Conservation (phyloP, 2,329 filamentous ascomycete species). For the Hypomyces perniciosus region DNA sequence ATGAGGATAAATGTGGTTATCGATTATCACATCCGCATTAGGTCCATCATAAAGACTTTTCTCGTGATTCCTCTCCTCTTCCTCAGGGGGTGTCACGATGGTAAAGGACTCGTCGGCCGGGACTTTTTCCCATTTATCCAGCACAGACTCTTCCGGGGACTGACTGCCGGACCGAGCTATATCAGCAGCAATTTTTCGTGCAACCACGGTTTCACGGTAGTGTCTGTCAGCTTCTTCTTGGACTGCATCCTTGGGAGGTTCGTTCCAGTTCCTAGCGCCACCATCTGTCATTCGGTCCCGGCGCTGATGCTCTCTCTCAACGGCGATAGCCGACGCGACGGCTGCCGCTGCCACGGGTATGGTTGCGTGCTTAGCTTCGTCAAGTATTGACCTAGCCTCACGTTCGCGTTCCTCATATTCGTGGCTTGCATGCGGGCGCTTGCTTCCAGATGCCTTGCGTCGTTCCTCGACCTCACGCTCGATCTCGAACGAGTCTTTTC, state of each 20-base stretch:
- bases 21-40: conserved; percentile 58
- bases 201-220: conserved; percentile 50
- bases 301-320: conserved; percentile 33
- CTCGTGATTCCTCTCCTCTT: conserved; percentile 33
- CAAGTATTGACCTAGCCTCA: conserved; percentile 38
- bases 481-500: conserved; percentile 45
- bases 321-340: conserved; percentile 41
- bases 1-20: conserved; percentile 50
- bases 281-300: conserved; percentile 28
- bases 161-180: conserved; percentile 47
- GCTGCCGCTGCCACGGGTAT: conserved; percentile 42
- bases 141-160: conserved; percentile 47
- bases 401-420: conserved; percentile 35
- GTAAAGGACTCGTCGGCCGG: conserved; percentile 32
- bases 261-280: conserved; percentile 28
- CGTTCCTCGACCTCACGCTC: conserved; percentile 29
- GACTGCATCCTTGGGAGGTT: conserved; percentile 36
- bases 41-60: conserved; percentile 51
- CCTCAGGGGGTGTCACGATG: conserved; percentile 51
- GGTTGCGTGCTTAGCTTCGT: conserved; percentile 43
- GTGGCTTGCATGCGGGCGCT: conserved; percentile 18
- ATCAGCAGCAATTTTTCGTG: conserved; percentile 48
- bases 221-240: conserved; percentile 53
- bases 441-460: conserved; percentile 18
- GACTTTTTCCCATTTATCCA: conserved; percentile 46